These are phyloP conservation scores for Grigorovia yakushimaensis DNA, from an alignment of 805 yeast genomes.

Conservation along the genomic window DNA sequence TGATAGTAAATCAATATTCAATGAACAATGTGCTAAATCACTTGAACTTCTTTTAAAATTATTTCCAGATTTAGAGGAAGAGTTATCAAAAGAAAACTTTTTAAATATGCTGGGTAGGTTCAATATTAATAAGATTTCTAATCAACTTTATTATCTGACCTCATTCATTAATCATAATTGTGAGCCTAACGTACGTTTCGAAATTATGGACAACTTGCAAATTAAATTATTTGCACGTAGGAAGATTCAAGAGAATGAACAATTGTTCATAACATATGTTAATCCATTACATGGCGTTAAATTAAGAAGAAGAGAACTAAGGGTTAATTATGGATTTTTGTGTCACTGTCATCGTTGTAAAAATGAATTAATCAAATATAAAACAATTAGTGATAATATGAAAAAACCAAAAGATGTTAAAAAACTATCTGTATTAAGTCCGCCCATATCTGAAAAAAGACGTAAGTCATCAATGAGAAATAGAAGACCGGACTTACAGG, in stretches of 20 bases:
- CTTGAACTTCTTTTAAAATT: slow-evolving; percentile 39
- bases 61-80: slow-evolving; percentile 31
- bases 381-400: not conserved
- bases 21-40: slow-evolving; percentile 48
- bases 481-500: slow-evolving; percentile 34
- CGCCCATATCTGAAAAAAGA: slow-evolving; percentile 5
- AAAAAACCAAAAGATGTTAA: not conserved
- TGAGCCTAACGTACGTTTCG: slow-evolving; percentile 56
- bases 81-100: slow-evolving; percentile 42
- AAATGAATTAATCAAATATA: slow-evolving; percentile 32
- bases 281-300: slow-evolving; percentile 53
- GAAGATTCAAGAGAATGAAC: slow-evolving; percentile 54
- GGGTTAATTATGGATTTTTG: slow-evolving; percentile 72
- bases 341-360: slow-evolving; percentile 63
- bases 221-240: slow-evolving; percentile 51
- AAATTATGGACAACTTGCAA: slow-evolving; percentile 36
- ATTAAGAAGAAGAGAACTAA: slow-evolving; percentile 52
- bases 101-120: slow-evolving; percentile 58
- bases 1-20: slow-evolving; percentile 3
- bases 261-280: slow-evolving; percentile 59
- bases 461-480: slow-evolving; percentile 27
- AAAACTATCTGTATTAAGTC: not conserved
- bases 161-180: slow-evolving; percentile 73
- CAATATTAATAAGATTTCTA: slow-evolving; percentile 63
- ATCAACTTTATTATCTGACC: slow-evolving; percentile 49